These are phyloP conservation scores for Ascosphaera apis DNA, from an alignment of 2,329 filamentous ascomycete species.

Conservation along the genomic window DNA sequence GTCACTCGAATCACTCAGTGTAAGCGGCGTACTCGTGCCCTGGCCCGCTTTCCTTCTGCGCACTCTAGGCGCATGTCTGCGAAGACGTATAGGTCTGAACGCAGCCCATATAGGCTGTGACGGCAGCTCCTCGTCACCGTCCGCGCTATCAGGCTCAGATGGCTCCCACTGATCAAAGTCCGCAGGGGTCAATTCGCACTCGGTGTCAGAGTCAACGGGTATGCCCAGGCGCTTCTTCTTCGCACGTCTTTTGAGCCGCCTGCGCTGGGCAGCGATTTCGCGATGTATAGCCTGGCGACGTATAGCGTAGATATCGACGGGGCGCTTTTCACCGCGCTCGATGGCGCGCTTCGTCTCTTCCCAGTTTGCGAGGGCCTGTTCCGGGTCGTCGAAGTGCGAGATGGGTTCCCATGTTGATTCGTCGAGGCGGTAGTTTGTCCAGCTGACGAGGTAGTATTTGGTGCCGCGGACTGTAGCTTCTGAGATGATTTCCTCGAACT, in stretches of 20 bases:
- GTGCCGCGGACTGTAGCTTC: conserved; percentile 19
- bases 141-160: background rate
- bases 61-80: too few species aligned
- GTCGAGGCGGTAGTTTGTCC: conserved; percentile 36
- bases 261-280: too few species aligned
- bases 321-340: conserved; percentile 9
- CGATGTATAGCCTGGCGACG: too few species aligned
- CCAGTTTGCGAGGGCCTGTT: conserved; percentile 20
- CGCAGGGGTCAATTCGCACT: too few species aligned
- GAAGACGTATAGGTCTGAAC: too few species aligned
- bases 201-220: background rate
- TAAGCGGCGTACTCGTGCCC: too few species aligned
- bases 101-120: too few species aligned
- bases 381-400: conserved; percentile 16
- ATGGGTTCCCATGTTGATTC: conserved; percentile 32
- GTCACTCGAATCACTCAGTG: too few species aligned
- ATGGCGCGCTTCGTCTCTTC: conserved; percentile 13
- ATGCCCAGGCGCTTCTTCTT: conserved; percentile 11
- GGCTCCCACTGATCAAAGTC: too few species aligned
- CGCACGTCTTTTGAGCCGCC: too few species aligned
- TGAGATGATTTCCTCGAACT: conserved; percentile 30
- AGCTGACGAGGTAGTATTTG: conserved; percentile 36
- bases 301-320: conserved; percentile 14
- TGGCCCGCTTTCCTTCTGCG: too few species aligned
- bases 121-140: background rate